Evolutionary conservation across 768 basidiomycete genomes (phyloP).

Genomic region (Tylopilus sp.): DNA sequence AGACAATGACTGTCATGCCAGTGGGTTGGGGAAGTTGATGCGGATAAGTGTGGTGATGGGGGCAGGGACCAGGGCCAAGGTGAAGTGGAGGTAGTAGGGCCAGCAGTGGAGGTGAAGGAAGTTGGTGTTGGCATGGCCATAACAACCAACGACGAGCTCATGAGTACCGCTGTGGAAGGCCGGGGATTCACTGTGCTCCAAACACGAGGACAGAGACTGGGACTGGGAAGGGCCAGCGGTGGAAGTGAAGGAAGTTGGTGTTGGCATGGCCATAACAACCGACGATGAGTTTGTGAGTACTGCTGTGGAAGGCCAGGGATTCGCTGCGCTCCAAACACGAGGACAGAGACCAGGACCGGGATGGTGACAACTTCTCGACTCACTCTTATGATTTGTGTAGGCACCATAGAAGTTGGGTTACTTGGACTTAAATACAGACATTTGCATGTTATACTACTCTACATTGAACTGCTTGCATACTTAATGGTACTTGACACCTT

Average conservation of each 20-base stretch:
- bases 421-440: too few relatives aligned
- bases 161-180: neutral
- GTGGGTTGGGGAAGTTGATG: constrained; percentile 1
- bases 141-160: constrained; percentile 12
- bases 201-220: neutral
- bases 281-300: constrained; percentile 8
- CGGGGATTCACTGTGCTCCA: neutral
- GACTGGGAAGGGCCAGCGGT: neutral
- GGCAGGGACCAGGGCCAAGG: neutral
- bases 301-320: neutral
- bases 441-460: too few relatives aligned
- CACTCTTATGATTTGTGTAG: too few relatives aligned
- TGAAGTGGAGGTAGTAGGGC: neutral
- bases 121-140: constrained; percentile 14
- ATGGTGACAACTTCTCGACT: neutral
- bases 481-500: too few relatives aligned
- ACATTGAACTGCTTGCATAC: too few relatives aligned
- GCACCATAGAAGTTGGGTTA: too few relatives aligned
- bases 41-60: neutral
- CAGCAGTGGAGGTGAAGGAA: neutral
- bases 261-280: constrained; percentile 16
- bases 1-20: neutral
- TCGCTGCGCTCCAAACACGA: neutral
- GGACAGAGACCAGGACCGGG: neutral
- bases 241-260: constrained; percentile 3